These are phyloP conservation scores for Ceraceosorus guamensis DNA, from an alignment of 1,284 basidiomycete genomes.

Conservation along the genomic window DNA sequence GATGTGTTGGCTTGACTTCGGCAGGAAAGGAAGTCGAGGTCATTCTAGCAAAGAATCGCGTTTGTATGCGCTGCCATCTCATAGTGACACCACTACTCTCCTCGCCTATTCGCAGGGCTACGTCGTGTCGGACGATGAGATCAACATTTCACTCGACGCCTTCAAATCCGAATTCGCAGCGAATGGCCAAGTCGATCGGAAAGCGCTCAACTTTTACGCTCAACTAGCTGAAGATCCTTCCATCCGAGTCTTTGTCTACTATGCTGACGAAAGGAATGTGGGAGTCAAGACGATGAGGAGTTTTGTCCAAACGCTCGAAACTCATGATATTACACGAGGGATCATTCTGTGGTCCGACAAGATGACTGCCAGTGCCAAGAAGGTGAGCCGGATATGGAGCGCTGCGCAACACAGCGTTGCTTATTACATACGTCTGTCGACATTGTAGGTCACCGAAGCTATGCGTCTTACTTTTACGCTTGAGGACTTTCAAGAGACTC, in stretches of 20 bases:
- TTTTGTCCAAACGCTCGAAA: conserved; percentile 43
- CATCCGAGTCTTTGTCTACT: conserved; percentile 80
- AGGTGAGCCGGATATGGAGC: conserved; percentile 56
- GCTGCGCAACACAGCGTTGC: too few relatives aligned
- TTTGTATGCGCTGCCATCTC: too few relatives aligned
- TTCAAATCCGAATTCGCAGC: conserved; percentile 56
- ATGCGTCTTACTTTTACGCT: conserved; percentile 67
- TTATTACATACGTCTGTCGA: neutral
- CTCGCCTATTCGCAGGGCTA: conserved; percentile 62
- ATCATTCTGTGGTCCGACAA: conserved; percentile 93
- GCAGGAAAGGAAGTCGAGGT: too few relatives aligned
- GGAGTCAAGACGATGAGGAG: conserved; percentile 48
- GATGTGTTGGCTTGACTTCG: too few relatives aligned
- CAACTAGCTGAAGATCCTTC: conserved; percentile 21
- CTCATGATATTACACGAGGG: conserved; percentile 75
- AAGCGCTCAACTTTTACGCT: conserved; percentile 42
- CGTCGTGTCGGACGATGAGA: conserved; percentile 81
- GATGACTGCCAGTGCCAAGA: conserved; percentile 92
- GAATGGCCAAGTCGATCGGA: conserved; percentile 51
- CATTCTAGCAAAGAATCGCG: too few relatives aligned
- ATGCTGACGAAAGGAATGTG: conserved; percentile 53
- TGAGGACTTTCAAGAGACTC: conserved; percentile 94
- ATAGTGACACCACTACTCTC: too few relatives aligned
- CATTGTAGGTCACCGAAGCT: conserved; percentile 39
- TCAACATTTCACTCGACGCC: conserved; percentile 69